Percentiles rank a stretch among this genome's conserved stretches.
Conservation (phyloP, 1,139 yeast species). For the Pichia sp. region DNA sequence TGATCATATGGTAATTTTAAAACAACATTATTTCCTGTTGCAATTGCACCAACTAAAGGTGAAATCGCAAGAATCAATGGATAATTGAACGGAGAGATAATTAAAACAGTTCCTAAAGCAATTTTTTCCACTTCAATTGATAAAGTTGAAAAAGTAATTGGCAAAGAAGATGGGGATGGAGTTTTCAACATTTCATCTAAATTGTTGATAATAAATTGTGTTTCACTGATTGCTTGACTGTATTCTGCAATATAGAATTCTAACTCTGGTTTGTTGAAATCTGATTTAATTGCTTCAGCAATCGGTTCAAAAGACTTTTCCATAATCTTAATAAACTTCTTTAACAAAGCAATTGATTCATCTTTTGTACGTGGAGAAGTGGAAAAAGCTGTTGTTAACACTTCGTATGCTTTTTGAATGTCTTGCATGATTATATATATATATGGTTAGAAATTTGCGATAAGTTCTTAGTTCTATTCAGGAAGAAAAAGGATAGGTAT, state of each 20-base stretch:
- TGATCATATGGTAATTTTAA: constrained; percentile 70
- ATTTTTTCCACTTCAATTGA: constrained; percentile 52
- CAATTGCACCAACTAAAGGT: constrained; percentile 76
- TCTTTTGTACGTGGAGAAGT: constrained; percentile 10
- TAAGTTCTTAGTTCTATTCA: no score
- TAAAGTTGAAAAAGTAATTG: constrained; percentile 42
- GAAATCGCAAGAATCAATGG: constrained; percentile 62
- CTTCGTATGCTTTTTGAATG: not conserved
- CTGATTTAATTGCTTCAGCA: constrained; percentile 54
- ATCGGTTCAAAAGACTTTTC: constrained; percentile 54
- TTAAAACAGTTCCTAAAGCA: constrained; percentile 71
- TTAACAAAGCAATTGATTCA: constrained; percentile 31
- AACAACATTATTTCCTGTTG: constrained; percentile 81
- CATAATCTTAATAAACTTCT: constrained; percentile 62
- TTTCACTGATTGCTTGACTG: constrained; percentile 46
- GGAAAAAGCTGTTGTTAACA: not conserved
- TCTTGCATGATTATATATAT: not conserved
- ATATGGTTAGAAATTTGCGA: no score
- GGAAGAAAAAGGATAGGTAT: no score
- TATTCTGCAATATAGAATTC: constrained; percentile 64
- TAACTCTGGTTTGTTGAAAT: constrained; percentile 55
- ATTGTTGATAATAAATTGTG: constrained; percentile 52
- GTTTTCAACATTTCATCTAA: constrained; percentile 61
- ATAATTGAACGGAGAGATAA: constrained; percentile 84
- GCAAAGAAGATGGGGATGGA: constrained; percentile 38